Conservation (phyloP, 1,284 basidiomycete genomes). For the Termitomyces sp. region DNA sequence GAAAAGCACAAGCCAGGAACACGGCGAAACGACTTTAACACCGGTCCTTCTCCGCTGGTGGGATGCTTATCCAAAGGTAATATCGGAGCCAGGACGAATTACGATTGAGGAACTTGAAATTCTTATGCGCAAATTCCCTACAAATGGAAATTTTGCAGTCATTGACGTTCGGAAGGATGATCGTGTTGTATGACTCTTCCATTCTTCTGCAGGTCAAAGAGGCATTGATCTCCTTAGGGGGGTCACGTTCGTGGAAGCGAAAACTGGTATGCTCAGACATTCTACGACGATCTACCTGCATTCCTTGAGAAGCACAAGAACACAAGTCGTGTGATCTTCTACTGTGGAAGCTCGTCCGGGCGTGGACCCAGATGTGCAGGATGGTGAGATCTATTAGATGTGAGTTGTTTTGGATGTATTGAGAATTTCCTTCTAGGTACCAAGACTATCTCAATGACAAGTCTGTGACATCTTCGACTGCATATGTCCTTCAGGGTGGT, state of each 20-base stretch:
- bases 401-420: background rate
- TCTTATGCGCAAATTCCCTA: constrained; percentile 19
- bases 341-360: constrained; percentile 35
- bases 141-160: constrained; percentile 21
- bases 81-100: constrained; percentile 23
- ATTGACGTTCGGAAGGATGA: constrained; percentile 35
- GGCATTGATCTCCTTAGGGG: constrained; percentile 23
- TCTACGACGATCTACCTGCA: constrained; percentile 30
- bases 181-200: constrained; percentile 24
- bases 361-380: constrained; percentile 35
- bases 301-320: constrained; percentile 30
- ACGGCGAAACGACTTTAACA: constrained; percentile 3
- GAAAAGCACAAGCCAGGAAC: constrained; percentile 6
- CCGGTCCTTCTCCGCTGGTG: constrained; percentile 35
- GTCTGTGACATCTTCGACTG: constrained; percentile 19
- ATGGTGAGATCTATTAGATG: constrained; percentile 25
- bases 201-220: background rate
- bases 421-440: constrained; percentile 19
- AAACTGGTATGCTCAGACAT: constrained; percentile 35
- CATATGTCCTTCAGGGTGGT: constrained; percentile 26
- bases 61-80: constrained; percentile 40
- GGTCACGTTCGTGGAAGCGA: constrained; percentile 35
- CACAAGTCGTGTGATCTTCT: constrained; percentile 32
- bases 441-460: constrained; percentile 26
- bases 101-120: constrained; percentile 27